Evolutionary conservation across 306 rosid species (phyloP), one percentile per base, ranked within the genome.

Genomic region (Medicago arabica): DNA sequence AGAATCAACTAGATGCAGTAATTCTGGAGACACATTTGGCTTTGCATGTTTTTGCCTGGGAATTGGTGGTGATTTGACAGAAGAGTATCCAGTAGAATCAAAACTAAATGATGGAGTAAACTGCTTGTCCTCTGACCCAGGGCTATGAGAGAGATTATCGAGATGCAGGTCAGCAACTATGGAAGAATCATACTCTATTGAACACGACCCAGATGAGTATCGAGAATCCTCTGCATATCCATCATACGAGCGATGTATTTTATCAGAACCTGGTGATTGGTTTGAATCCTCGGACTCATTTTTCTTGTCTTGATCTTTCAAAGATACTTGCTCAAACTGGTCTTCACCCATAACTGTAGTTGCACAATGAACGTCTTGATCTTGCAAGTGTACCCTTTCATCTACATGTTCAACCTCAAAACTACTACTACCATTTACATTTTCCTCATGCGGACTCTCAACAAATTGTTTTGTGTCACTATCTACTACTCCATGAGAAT

Each of bases 1-100:
- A 63, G 99, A 95, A 88, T 95, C 99, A 80, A 95, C 97, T 71
- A 95, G 83, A 83, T 95, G 99, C 85, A 92, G 82, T 65, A 95
- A 84, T 85, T 95, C 99, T 15, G 99, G 99, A 81, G 99, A 90
- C 63, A 92, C 99, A 13, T 87, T 95, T 0, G 99, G 96, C 85
- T 86, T 89, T 53, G 83, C 81, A 80, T 91, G 84, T 80, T 95
- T 92, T 67, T 90, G 83, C 85, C 81, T 90, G 40, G 86, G 78
- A 74, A 85, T 92, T 78, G 81, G 84, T 12, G 96, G 92, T 76
- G 97, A 90, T 82, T 72, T 61, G 64, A 75, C 70, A 36, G 85
- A 85, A 55, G 98, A 87, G 81, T 88, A 91, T 70, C 87, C 88
- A 58, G 85, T 41, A 73, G 96, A 92, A 80, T 85, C 99, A 80